A percentile compares a stretch with the other conserved stretches of the same genome.
These are phyloP conservation scores for Teunomyces tritomae DNA, from an alignment of 805 yeast species.

Conservation along the genomic window DNA sequence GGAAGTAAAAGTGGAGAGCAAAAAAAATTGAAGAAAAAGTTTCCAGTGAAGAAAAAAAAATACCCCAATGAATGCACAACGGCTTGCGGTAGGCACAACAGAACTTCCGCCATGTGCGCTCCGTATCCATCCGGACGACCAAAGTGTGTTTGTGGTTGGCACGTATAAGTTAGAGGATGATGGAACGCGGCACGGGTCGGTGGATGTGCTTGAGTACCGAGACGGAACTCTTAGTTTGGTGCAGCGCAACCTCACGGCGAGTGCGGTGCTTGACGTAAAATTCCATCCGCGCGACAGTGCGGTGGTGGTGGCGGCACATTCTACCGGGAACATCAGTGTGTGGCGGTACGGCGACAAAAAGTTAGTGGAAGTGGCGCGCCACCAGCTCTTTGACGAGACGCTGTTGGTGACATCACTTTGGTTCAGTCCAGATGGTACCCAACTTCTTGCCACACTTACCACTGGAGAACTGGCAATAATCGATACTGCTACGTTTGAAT, in stretches of 20 bases:
- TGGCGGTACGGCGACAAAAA: conserved; percentile 48
- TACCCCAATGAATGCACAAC: conserved; percentile 9
- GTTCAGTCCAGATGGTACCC: conserved; percentile 44
- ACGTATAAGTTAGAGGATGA: conserved; percentile 71
- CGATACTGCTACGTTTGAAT: conserved; percentile 20
- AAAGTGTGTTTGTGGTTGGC: conserved; percentile 58
- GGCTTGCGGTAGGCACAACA: conserved; percentile 38
- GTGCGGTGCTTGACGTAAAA: conserved; percentile 79
- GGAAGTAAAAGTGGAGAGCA: neutral
- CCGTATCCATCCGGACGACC: conserved; percentile 52
- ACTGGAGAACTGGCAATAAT: conserved; percentile 56
- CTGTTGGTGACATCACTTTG: conserved; percentile 63
- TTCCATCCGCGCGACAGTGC: conserved; percentile 53
- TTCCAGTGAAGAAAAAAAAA: neutral
- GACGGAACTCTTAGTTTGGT: conserved; percentile 17
- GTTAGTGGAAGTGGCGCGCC: conserved; percentile 11
- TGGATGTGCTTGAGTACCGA: conserved; percentile 39
- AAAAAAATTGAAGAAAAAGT: neutral
- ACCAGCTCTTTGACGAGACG: conserved; percentile 47
- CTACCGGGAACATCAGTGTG: conserved; percentile 68
- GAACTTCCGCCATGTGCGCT: conserved; percentile 83
- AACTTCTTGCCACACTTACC: conserved; percentile 61
- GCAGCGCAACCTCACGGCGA: conserved; percentile 34
- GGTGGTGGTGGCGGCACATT: conserved; percentile 63
- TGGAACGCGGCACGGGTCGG: conserved; percentile 62